Evolutionary conservation across 306 rosid species (phyloP).

Genomic region (Glycine latifolia): DNA sequence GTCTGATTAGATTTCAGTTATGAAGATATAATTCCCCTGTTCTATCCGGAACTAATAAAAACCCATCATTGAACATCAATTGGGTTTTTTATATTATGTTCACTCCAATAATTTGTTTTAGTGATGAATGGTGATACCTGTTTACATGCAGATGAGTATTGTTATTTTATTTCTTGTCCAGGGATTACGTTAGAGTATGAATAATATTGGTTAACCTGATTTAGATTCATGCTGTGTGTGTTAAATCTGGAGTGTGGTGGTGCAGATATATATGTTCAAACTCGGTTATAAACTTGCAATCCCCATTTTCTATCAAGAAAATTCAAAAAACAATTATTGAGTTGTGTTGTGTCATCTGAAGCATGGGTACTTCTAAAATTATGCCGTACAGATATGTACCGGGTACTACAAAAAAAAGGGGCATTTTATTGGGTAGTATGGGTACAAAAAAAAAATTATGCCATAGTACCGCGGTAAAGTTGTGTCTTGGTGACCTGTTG

Average conservation of each 20-base stretch:
- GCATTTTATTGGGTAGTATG: too few relatives aligned
- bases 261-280: neutral
- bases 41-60: neutral
- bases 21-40: neutral
- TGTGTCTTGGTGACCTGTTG: too few relatives aligned
- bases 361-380: too few relatives aligned
- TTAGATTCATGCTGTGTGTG: conserved; percentile 9
- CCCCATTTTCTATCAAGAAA: neutral
- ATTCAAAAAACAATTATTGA: neutral
- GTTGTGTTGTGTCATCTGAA: too few relatives aligned
- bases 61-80: neutral
- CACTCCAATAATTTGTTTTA: too few relatives aligned
- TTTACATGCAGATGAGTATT: conserved; percentile 14
- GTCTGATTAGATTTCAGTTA: conserved; percentile 14
- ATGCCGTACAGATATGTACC: too few relatives aligned
- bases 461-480: too few relatives aligned
- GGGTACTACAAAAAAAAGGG: too few relatives aligned
- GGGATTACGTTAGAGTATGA: too few relatives aligned
- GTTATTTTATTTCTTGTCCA: too few relatives aligned
- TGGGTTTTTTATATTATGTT: neutral
- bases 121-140: neutral
- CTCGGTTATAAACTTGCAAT: neutral
- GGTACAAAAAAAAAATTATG: too few relatives aligned
- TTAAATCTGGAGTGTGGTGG: neutral
- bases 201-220: neutral